Evolutionary conservation across 169 alveolate species (phyloP).

Genomic region (Ichthyophthirius multifiliis): DNA sequence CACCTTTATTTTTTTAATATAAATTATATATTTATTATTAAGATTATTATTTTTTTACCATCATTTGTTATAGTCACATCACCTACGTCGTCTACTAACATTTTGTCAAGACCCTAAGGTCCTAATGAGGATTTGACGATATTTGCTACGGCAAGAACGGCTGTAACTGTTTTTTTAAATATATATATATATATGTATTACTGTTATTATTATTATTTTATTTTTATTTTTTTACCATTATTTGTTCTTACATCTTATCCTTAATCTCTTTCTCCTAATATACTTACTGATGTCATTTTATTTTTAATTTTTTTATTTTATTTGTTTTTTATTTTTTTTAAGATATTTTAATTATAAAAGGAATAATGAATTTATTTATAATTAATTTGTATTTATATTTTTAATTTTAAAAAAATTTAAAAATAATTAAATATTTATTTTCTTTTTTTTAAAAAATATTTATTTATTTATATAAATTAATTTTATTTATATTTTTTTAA

Average conservation of each 20-base stretch:
- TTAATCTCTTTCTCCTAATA: constrained; percentile 81
- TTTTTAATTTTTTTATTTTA: no score
- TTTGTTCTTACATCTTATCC: constrained; percentile 78
- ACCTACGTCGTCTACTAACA: constrained; percentile 99
- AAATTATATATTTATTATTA: no score
- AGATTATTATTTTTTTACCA: constrained; percentile 49
- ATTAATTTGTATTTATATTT: no score
- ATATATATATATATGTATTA: not conserved
- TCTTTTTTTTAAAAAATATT: no score
- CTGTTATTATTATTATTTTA: not conserved
- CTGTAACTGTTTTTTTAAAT: constrained; percentile 84
- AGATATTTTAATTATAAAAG: no score
- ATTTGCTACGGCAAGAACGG: constrained; percentile 97
- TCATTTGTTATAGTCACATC: constrained; percentile 99
- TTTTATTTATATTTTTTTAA: no score
- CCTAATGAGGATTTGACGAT: constrained; percentile 97
- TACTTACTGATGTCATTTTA: constrained; percentile 61
- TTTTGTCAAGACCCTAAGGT: constrained; percentile 99
- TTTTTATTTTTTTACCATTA: constrained; percentile 34
- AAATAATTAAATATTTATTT: no score
- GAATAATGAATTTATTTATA: no score
- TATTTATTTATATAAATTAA: no score
- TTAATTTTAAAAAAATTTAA: no score
- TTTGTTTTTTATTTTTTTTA: not conserved
- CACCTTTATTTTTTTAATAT: constrained; percentile 64